phyloP scores from a whole-genome alignment of 208 protist species.

The Trypanosoma melophagium region DNA sequence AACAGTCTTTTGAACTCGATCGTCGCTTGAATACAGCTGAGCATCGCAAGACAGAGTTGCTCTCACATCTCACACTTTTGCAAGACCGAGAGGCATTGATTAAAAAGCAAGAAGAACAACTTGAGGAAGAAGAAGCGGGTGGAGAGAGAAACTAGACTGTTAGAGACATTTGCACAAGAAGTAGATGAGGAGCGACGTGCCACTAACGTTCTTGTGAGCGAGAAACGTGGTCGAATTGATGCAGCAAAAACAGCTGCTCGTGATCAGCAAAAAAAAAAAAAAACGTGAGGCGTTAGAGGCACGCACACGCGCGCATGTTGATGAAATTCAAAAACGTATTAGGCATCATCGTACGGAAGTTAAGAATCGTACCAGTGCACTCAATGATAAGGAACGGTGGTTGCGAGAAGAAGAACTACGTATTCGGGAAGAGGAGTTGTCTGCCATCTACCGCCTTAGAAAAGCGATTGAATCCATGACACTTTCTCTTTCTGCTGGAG shows the following conservation, averaged over 20 bases:
- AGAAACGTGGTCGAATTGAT: constrained; percentile 7
- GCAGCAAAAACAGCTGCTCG: constrained; percentile 6
- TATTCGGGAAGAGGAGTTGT: constrained; percentile 19
- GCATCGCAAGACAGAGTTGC: constrained; percentile 17
- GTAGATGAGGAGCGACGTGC: constrained; percentile 14
- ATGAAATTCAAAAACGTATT: constrained; percentile 17
- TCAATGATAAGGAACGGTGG: constrained; percentile 23
- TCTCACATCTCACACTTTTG: constrained; percentile 23
- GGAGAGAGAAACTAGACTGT: constrained; percentile 3
- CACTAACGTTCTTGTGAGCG: background rate
- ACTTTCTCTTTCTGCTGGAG: background rate
- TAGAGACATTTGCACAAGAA: constrained; percentile 15
- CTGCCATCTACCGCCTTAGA: constrained; percentile 17
- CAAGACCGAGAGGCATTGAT: constrained; percentile 20
- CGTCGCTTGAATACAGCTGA: constrained; percentile 17
- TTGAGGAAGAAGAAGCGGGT: constrained; percentile 11
- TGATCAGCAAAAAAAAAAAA: constrained; percentile 19
- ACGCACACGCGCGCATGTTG: constrained; percentile 9
- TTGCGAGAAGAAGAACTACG: constrained; percentile 18
- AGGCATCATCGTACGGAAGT: constrained; percentile 10
- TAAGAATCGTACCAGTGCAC: constrained; percentile 2
- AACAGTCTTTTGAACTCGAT: constrained; percentile 9
- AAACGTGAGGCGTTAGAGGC: constrained; percentile 13
- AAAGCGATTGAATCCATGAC: constrained; percentile 17
- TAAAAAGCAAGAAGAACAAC: constrained; percentile 19